phyloP scores from a whole-genome alignment of 331 rosid species.

The Malus hybrid region DNA sequence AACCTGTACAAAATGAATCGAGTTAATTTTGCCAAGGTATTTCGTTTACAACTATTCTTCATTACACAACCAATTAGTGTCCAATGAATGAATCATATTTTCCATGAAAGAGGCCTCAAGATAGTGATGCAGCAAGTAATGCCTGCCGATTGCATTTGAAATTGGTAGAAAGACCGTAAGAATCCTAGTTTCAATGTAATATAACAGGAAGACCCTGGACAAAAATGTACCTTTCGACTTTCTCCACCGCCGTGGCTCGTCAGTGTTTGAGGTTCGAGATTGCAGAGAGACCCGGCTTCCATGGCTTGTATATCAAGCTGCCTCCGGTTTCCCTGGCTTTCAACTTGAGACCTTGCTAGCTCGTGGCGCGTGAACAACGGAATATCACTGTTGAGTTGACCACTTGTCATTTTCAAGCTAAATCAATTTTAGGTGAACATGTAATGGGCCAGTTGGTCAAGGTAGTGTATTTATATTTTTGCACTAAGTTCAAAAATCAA shows the following conservation, averaged over 20 bases:
- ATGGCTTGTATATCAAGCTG: not conserved
- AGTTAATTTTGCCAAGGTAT: constrained; percentile 9
- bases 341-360: not conserved
- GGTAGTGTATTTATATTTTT: too few species aligned
- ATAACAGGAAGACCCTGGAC: not conserved
- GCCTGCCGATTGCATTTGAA: not conserved
- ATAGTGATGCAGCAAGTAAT: not conserved
- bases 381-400: not conserved
- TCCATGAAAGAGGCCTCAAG: not conserved
- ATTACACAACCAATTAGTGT: not conserved
- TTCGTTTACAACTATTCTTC: not conserved
- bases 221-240: not conserved
- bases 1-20: constrained; percentile 39
- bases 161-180: not conserved
- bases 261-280: not conserved
- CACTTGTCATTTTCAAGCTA: not conserved
- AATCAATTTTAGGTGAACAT: not conserved
- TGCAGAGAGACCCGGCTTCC: not conserved
- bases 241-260: not conserved
- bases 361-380: not conserved
- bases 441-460: too few species aligned
- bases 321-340: not conserved
- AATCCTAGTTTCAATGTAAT: not conserved
- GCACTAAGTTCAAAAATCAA: too few species aligned
- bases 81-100: not conserved